phyloP scores from a whole-genome alignment of 1,284 basidiomycete genomes.

The Sparassis latifolia region DNA sequence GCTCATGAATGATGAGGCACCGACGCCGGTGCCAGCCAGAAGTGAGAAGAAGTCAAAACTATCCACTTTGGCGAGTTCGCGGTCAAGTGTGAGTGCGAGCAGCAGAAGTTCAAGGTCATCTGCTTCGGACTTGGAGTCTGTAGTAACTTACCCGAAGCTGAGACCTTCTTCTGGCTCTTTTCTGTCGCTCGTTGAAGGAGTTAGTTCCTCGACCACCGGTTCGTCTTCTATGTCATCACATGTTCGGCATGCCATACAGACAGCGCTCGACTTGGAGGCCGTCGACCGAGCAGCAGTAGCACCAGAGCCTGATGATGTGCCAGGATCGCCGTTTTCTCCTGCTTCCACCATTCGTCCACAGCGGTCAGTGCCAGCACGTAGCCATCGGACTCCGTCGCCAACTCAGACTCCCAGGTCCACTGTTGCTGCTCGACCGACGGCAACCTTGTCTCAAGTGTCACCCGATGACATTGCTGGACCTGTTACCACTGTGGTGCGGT shows the following conservation, averaged over 20 bases:
- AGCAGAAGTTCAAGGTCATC: constrained; percentile 43
- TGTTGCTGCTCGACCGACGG: not conserved
- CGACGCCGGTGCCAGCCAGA: constrained; percentile 2
- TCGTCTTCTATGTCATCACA: constrained; percentile 47
- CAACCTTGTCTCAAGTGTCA: not conserved
- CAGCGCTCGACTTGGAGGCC: constrained; percentile 32
- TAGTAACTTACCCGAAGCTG: constrained; percentile 60
- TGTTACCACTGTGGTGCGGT: not conserved
- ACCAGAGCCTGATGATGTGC: not conserved
- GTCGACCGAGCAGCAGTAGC: constrained; percentile 14
- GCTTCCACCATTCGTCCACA: too few species aligned
- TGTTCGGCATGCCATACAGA: constrained; percentile 55
- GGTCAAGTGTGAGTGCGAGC: constrained; percentile 20
- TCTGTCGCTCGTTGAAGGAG: constrained; percentile 26
- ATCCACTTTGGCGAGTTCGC: constrained; percentile 54
- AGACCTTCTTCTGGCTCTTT: constrained; percentile 56
- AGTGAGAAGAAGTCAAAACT: constrained; percentile 49
- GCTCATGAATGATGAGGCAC: constrained; percentile 15
- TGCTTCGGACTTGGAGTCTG: constrained; percentile 44
- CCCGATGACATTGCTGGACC: constrained; percentile 1
- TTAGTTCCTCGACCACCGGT: constrained; percentile 13
- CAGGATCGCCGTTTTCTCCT: not conserved
- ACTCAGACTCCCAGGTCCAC: not conserved
- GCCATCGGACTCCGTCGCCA: not conserved
- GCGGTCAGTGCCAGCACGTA: too few species aligned